Conservation (phyloP, 805 yeast genomes). For the Pichia cabralensis region DNA sequence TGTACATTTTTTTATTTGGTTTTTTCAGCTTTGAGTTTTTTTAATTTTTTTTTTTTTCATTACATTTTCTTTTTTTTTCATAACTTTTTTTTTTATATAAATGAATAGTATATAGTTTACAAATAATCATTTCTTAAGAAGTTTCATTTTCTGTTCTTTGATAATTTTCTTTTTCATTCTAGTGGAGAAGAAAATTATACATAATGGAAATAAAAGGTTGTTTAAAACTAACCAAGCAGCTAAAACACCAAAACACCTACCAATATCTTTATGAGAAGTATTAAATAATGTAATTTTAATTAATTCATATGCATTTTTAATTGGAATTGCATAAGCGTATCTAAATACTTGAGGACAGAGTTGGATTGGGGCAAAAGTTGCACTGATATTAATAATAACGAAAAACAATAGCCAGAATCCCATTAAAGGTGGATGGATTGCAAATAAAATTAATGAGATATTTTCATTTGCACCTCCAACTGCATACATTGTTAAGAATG, state of each 20-base stretch:
- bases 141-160: conserved; percentile 5
- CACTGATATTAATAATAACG: conserved; percentile 59
- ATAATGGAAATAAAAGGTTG: conserved; percentile 30
- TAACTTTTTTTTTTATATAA: background rate
- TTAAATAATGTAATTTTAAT: conserved; percentile 49
- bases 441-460: conserved; percentile 40
- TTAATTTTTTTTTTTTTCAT: too few species aligned
- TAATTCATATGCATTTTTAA: conserved; percentile 54
- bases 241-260: conserved; percentile 18
- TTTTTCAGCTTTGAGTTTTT: too few species aligned
- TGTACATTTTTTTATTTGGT: background rate
- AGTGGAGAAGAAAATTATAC: conserved; percentile 22
- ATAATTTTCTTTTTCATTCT: conserved; percentile 9
- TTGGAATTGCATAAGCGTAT: conserved; percentile 61
- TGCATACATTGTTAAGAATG: conserved; percentile 61
- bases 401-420: conserved; percentile 68
- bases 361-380: conserved; percentile 59
- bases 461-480: conserved; percentile 72
- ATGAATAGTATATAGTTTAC: too few species aligned
- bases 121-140: too few species aligned
- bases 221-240: conserved; percentile 16
- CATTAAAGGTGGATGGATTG: conserved; percentile 48
- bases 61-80: background rate
- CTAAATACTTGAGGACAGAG: conserved; percentile 47
- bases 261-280: conserved; percentile 39